These are phyloP conservation scores for Penicillium expansum DNA, from an alignment of 2,329 filamentous ascomycete genomes.

Conservation along the genomic window DNA sequence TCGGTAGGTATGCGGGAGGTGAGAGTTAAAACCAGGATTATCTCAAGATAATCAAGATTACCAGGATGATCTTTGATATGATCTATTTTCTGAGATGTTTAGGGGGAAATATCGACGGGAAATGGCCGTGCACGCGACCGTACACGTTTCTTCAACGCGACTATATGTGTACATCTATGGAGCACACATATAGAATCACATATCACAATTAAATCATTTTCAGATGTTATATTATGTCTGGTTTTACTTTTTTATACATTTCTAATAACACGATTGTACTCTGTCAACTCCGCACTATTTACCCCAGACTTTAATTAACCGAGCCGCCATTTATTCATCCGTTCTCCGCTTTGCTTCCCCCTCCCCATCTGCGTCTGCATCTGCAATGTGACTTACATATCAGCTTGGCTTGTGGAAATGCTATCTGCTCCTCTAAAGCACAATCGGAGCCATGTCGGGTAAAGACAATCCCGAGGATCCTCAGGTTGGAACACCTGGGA, in stretches of 20 bases:
- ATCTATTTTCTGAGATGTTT: background rate
- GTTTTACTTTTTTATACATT: background rate
- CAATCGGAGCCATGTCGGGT: conserved; percentile 42
- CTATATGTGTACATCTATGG: background rate
- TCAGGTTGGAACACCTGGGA: background rate
- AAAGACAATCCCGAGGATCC: conserved; percentile 21
- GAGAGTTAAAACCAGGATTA: background rate
- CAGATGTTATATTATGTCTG: background rate
- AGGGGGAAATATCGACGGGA: background rate
- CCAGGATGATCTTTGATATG: background rate
- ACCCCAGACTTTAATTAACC: conserved; percentile 13
- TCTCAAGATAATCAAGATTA: background rate
- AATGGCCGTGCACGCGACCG: conserved; percentile 4
- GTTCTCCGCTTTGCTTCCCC: conserved; percentile 15
- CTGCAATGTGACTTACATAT: conserved; percentile 1
- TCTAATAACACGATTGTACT: background rate
- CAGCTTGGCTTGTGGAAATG: background rate
- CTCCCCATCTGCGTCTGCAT: background rate
- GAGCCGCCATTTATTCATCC: conserved; percentile 7
- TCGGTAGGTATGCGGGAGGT: background rate
- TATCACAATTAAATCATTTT: background rate
- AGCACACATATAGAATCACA: background rate
- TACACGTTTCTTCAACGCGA: background rate
- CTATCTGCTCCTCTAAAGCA: conserved; percentile 56
- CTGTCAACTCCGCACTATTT: background rate